phyloP scores from a whole-genome alignment of 108 stramenopile genomes.

The Cyclotella atomus region DNA sequence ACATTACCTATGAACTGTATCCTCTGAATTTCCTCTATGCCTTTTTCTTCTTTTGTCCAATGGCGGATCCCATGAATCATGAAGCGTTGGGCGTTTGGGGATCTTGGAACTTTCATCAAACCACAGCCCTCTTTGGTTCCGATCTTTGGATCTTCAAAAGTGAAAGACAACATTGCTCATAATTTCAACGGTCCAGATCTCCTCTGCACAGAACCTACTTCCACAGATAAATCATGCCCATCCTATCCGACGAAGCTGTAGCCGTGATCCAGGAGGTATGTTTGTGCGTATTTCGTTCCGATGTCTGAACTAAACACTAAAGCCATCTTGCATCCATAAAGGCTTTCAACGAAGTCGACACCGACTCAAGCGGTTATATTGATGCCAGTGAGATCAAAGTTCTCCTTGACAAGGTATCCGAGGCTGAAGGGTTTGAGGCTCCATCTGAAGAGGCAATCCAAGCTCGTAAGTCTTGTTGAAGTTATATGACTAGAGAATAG shows the following conservation, averaged over 20 bases:
- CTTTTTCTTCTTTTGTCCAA: too few species aligned
- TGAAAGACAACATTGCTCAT: too few species aligned
- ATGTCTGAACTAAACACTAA: neutral
- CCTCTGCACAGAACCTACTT: too few species aligned
- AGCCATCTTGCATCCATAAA: neutral
- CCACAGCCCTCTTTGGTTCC: too few species aligned
- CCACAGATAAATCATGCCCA: slow-evolving; percentile 1
- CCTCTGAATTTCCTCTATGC: too few species aligned
- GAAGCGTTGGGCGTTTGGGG: too few species aligned
- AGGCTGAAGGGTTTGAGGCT: neutral
- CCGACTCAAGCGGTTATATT: neutral
- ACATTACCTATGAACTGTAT: too few species aligned
- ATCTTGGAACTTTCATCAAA: too few species aligned
- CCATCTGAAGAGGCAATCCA: neutral
- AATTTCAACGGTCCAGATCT: too few species aligned
- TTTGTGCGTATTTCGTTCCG: neutral
- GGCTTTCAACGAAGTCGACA: neutral
- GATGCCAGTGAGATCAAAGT: slow-evolving; percentile 2
- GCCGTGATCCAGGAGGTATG: neutral
- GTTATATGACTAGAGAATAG: too few species aligned
- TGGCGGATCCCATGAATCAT: too few species aligned
- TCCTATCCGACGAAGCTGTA: slow-evolving; percentile 5
- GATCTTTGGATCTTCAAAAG: too few species aligned
- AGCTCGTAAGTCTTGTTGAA: neutral
- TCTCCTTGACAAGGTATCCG: neutral